A percentile compares a stretch with the other conserved stretches of the same genome.
Conservation (phyloP, 2,329 filamentous ascomycete species). For the Cladosporium austrohemisphaericum region DNA sequence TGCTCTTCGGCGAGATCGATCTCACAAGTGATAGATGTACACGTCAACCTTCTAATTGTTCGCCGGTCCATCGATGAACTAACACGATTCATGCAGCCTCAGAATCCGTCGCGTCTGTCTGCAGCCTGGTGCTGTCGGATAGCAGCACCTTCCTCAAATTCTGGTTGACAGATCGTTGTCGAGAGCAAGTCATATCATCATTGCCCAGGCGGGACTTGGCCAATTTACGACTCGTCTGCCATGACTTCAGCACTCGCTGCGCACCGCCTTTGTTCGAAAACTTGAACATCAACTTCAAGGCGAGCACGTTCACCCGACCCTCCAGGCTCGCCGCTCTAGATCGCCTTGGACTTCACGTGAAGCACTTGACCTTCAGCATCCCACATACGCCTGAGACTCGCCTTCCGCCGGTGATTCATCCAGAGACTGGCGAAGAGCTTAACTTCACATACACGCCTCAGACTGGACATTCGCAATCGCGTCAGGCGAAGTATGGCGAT, state of each 20-base stretch:
- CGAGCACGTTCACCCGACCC: slow-evolving; percentile 72
- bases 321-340: slow-evolving; percentile 69
- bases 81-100: slow-evolving; percentile 35
- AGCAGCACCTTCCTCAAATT: slow-evolving; percentile 48
- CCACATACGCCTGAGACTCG: slow-evolving; percentile 75
- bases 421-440: slow-evolving; percentile 70
- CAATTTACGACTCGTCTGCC: slow-evolving; percentile 61
- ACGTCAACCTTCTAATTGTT: slow-evolving; percentile 14
- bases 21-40: slow-evolving; percentile 39
- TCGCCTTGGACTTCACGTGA: slow-evolving; percentile 73
- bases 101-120: slow-evolving; percentile 45
- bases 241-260: slow-evolving; percentile 66
- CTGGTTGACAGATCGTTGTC: slow-evolving; percentile 48
- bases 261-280: slow-evolving; percentile 67
- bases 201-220: slow-evolving; percentile 41
- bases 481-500: slow-evolving; percentile 72
- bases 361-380: slow-evolving; percentile 73
- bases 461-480: slow-evolving; percentile 53
- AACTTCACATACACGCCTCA: slow-evolving; percentile 79
- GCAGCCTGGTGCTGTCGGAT: slow-evolving; percentile 47
- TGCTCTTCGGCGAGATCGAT: slow-evolving; percentile 50
- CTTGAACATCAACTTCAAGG: slow-evolving; percentile 65
- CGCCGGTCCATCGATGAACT: neutral
- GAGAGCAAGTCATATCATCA: slow-evolving; percentile 42
- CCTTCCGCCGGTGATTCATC: slow-evolving; percentile 78